Evolutionary conservation across 352 stramenopile genomes (phyloP), one percentile per base, ranked within the genome.

Genomic region (Discostella stelligera): DNA sequence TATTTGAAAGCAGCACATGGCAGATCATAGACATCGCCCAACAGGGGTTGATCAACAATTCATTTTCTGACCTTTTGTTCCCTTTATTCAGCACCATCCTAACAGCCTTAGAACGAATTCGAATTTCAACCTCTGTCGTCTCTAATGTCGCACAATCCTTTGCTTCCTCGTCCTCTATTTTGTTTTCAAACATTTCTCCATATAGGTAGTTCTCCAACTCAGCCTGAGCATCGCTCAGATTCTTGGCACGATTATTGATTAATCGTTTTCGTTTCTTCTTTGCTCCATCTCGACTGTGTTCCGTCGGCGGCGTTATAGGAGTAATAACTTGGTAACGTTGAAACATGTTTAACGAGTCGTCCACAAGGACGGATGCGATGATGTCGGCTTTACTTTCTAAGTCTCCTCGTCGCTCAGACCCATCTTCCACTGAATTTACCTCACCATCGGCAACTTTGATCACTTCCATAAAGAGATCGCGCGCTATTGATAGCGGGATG

Each of bases 161-260:
- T 6, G 56, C 56, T 18, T 71, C 64, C 44, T 74, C 68, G n/a
- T 73, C 27, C 41, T 55, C 59, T 14, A 74, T 55, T 48, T 72
- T 66, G 13, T 61, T 53, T 8, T 74, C 44, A 32, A 69, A 32
- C 74, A 83, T 84, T 61, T 87, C 80, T 18, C 80, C 80, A 44
- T 87, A 87, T 4, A 87, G 65, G 54, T 68, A 83, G 21, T 73
- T 23, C 11, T 87, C 80, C 65, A 84, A 67, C 53, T 83, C 74
- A 52, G 55, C 32, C 27, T 67, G 61, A 58, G 63, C 41, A 59
- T 77, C 65, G 3, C 56, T 50, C 11, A 39, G 49, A 37, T 46
- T 61, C 3, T 74, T 78, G 16, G 23, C 3, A n/a, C 23, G 10
- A 27, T 39, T 54, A 11, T 64, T 78, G 25, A 44, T 77, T 14